Conservation (phyloP, 2,329 filamentous ascomycete species). For the Cadophora sp. region DNA sequence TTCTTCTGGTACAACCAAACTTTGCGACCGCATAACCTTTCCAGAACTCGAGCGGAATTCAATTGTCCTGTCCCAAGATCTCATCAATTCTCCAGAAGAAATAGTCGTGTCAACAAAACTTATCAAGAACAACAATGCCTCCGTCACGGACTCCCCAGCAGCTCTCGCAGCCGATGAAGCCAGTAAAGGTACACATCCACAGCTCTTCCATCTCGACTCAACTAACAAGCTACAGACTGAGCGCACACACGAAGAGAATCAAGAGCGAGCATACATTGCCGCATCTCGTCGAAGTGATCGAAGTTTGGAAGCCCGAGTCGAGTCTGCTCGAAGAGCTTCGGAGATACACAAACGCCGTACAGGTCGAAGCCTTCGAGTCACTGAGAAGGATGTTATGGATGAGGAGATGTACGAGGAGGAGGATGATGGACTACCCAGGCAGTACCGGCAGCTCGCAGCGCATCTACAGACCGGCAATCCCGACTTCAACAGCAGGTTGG, state of each 20-base stretch:
- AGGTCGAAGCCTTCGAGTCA: conserved; percentile 81
- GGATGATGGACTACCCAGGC: conserved; percentile 77
- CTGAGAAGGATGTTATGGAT: conserved; percentile 83
- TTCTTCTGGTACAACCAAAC: background rate
- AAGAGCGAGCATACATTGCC: conserved; percentile 89
- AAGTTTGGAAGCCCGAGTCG: conserved; percentile 84
- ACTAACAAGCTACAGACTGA: conserved; percentile 60
- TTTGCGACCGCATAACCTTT: background rate
- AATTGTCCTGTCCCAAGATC: background rate
- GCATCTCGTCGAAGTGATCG: conserved; percentile 87
- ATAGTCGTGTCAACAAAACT: background rate
- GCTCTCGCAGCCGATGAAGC: conserved; percentile 7
- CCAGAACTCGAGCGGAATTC: background rate
- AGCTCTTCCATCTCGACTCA: background rate
- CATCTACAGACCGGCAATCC: conserved; percentile 51
- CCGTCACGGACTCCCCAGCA: conserved; percentile 8
- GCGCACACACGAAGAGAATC: conserved; percentile 80
- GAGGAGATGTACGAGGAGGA: conserved; percentile 98
- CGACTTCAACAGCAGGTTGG: conserved; percentile 37
- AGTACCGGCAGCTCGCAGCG: conserved; percentile 67
- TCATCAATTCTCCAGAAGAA: background rate
- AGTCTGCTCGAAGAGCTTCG: conserved; percentile 88
- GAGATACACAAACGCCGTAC: conserved; percentile 89
- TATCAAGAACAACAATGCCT: background rate
- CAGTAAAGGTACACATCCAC: conserved; percentile 17